Evolutionary conservation across 2,329 filamentous ascomycete genomes (phyloP).

Genomic region (Claviceps sp.): DNA sequence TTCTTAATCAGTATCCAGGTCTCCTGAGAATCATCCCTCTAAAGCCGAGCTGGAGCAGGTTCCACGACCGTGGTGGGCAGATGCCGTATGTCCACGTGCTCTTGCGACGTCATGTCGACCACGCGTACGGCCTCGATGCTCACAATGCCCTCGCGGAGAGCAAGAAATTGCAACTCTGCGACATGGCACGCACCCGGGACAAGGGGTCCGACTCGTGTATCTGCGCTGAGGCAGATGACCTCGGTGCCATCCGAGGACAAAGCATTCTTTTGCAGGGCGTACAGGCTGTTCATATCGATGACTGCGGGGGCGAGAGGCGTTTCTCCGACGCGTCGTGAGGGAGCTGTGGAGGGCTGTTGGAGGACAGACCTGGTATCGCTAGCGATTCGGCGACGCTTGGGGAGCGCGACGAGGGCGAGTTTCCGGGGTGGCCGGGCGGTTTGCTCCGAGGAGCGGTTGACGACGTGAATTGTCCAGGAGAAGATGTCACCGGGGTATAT

Average conservation of each 20-base stretch:
- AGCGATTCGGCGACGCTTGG: slow-evolving; percentile 43
- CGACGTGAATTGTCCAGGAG: slow-evolving; percentile 59
- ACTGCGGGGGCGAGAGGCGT: slow-evolving; percentile 48
- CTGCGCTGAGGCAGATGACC: slow-evolving; percentile 61
- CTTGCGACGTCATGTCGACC: slow-evolving; percentile 58
- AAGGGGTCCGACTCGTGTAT: slow-evolving; percentile 60
- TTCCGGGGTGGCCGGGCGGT: slow-evolving; percentile 41
- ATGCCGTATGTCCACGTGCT: slow-evolving; percentile 65
- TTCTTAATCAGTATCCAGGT: too few species aligned
- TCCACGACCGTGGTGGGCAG: slow-evolving; percentile 54
- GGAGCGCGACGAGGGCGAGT: slow-evolving; percentile 55
- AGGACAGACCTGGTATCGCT: slow-evolving; percentile 39
- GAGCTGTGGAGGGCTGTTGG: slow-evolving; percentile 33
- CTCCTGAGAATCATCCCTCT: too few species aligned
- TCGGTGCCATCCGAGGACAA: slow-evolving; percentile 46
- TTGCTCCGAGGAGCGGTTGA: slow-evolving; percentile 49
- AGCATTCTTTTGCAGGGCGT: slow-evolving; percentile 56
- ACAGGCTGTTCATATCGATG: slow-evolving; percentile 56
- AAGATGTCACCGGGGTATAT: slow-evolving; percentile 55
- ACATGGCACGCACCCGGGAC: slow-evolving; percentile 61
- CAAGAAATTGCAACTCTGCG: slow-evolving; percentile 58
- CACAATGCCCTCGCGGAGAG: slow-evolving; percentile 51
- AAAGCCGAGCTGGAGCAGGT: slow-evolving; percentile 8
- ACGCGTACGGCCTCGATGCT: slow-evolving; percentile 60
- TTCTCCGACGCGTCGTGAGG: slow-evolving; percentile 21